phyloP scores from a whole-genome alignment of 345 rosid species.

The Citrus maxima region DNA sequence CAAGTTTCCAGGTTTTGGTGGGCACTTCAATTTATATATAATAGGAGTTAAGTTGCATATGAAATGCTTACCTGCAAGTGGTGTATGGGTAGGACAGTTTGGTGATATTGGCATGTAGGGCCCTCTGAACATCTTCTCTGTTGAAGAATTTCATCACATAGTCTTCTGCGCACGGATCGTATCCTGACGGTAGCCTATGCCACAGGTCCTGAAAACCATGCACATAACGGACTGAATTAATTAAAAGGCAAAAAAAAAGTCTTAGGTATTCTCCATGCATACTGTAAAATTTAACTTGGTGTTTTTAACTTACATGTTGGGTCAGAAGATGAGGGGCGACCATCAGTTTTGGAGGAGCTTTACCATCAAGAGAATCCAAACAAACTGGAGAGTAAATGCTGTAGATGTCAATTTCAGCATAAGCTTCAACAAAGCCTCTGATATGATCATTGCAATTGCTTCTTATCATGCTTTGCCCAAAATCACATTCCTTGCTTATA shows the following conservation, averaged over 20 bases:
- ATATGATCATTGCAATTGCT: slow-evolving; percentile 20
- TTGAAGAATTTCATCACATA: slow-evolving; percentile 57
- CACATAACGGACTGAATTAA: not conserved
- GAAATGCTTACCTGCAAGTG: slow-evolving; percentile 55
- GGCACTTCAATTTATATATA: not conserved
- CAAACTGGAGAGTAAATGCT: slow-evolving; percentile 66
- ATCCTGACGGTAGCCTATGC: slow-evolving; percentile 55
- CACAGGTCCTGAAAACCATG: slow-evolving; percentile 38
- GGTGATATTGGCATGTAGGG: slow-evolving; percentile 70
- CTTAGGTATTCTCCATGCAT: too few relatives aligned
- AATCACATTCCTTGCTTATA: slow-evolving; percentile 43
- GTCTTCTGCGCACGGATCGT: slow-evolving; percentile 65
- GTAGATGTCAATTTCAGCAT: slow-evolving; percentile 58
- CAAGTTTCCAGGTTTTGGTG: not conserved
- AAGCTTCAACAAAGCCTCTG: slow-evolving; percentile 37
- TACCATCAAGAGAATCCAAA: slow-evolving; percentile 4
- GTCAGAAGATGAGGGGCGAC: slow-evolving; percentile 33
- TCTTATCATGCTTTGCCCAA: slow-evolving; percentile 14
- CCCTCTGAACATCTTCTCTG: slow-evolving; percentile 64
- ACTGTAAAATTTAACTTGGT: too few relatives aligned
- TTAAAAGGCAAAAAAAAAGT: too few relatives aligned
- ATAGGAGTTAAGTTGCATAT: not conserved
- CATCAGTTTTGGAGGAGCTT: slow-evolving; percentile 20
- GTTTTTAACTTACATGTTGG: slow-evolving; percentile 19
- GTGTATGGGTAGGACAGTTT: slow-evolving; percentile 54